phyloP scores from a whole-genome alignment of 106 monocot species.

The Dendrobium nobile region DNA sequence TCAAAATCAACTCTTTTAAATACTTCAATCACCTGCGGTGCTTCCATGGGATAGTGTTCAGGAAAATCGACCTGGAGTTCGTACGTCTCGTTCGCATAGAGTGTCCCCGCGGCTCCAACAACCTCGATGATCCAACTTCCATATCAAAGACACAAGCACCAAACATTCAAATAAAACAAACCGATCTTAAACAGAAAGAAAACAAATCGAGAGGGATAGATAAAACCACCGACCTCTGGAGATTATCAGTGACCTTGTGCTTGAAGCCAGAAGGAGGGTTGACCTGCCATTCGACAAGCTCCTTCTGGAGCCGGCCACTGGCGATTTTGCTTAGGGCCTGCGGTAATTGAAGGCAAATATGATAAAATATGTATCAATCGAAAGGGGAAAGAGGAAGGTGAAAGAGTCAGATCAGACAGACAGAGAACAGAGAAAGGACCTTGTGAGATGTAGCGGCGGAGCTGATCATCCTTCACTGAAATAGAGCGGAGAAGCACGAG shows the following conservation, averaged over 20 bases:
- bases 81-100: slow-evolving; percentile 20
- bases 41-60: slow-evolving; percentile 16
- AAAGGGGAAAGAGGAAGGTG: not conserved
- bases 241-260: slow-evolving; percentile 49
- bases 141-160: slow-evolving; percentile 6
- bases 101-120: slow-evolving; percentile 15
- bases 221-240: slow-evolving; percentile 24
- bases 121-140: slow-evolving; percentile 29
- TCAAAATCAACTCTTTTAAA: not conserved
- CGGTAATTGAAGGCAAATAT: not conserved
- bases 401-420: not conserved
- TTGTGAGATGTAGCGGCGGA: slow-evolving; percentile 28
- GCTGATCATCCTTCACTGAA: slow-evolving; percentile 24
- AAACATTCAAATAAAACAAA: not conserved
- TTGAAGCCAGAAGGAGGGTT: slow-evolving; percentile 49
- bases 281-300: slow-evolving; percentile 55
- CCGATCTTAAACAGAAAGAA: not conserved
- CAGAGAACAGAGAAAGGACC: not conserved
- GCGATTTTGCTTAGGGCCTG: slow-evolving; percentile 45
- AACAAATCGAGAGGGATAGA: not conserved
- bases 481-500: not conserved
- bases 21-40: slow-evolving; percentile 3
- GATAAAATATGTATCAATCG: not conserved
- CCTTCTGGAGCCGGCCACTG: slow-evolving; percentile 50
- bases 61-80: slow-evolving; percentile 32